Evolutionary conservation across 768 basidiomycete genomes (phyloP).

Genomic region (Podaxis sp.): DNA sequence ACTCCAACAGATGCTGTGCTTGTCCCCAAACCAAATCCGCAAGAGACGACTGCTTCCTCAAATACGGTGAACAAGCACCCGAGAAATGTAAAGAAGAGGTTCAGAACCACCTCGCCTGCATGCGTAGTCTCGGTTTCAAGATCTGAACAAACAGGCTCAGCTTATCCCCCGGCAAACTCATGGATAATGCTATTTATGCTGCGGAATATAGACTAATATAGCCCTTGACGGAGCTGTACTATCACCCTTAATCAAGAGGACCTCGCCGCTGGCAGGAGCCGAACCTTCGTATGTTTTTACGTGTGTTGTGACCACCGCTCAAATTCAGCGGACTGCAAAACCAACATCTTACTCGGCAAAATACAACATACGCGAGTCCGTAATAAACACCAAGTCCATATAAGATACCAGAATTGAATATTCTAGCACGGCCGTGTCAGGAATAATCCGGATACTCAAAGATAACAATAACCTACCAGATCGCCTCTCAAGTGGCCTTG

Average conservation of each 20-base stretch:
- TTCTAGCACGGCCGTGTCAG: not conserved
- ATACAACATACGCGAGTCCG: not conserved
- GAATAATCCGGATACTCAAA: not conserved
- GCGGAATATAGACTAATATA: conserved; percentile 13
- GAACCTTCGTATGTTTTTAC: not conserved
- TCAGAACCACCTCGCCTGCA: conserved; percentile 82
- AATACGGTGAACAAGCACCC: conserved; percentile 57
- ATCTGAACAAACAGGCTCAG: conserved; percentile 36
- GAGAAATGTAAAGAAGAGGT: conserved; percentile 83
- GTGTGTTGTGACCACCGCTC: not conserved
- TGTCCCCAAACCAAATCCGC: conserved; percentile 90
- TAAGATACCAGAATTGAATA: not conserved
- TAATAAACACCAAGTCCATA: not conserved
- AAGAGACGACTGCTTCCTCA: conserved; percentile 94
- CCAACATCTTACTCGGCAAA: not conserved
- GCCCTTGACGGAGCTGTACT: not conserved
- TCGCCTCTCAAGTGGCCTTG: conserved; percentile 13
- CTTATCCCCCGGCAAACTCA: not conserved
- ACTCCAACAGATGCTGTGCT: conserved; percentile 79
- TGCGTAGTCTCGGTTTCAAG: conserved; percentile 90
- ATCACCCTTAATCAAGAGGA: not conserved
- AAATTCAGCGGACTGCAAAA: not conserved
- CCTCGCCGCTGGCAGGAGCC: not conserved
- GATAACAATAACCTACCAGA: not conserved
- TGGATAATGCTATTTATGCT: not conserved